Evolutionary conservation across 257 asterid species (phyloP), one percentile per base, ranked within the genome.

Genomic region (Lithospermum erythrorhizon): DNA sequence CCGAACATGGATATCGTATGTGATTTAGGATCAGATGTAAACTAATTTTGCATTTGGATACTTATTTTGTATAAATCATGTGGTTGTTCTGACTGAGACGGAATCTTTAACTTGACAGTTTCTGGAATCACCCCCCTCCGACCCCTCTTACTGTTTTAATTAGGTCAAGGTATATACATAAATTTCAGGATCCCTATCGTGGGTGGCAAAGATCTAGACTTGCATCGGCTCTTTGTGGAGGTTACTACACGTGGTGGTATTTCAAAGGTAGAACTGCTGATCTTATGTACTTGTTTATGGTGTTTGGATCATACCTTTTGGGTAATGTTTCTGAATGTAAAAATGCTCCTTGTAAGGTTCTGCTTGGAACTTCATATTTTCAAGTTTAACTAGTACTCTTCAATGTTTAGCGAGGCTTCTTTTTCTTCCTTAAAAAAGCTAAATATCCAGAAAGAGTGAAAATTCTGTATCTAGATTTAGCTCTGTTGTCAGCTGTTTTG

Each of bases 201-300:
- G 11, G 98, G 95, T 1, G 95, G 98, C 6, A 73, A 66, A 76
- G 83, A 75, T 53, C 68, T 90, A 65, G 95, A 90, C 73, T 72
- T 90, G 82, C 81, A 83, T 68, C 87, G 81, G 58, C 94, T 90
- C 67, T 90, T 90, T 65, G 87, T 82, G 6, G 90, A 82, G 78
- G 98, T 85, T 47, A 90, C 95, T 29, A 76, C 82, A 62, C 91
- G 98, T 21, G 96, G 98, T 52, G 98, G 98, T 63, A 69, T 90
- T 56, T 54, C 80, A 54, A 82, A 87, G 93, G 98, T 87, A 67
- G 21, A 67, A 45, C 22, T 9, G 19, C 41, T 47, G 21, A 29
- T 21, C 24, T 13, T 61, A 16, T 22, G 22, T 7, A 16, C 53
- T n/a, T 11, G 20, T 41, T 61, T 21, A 6, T 24, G 3, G 2